phyloP scores from a whole-genome alignment of 225 moss, liverwort and hornwort species.

The Polytrichum formosum region DNA sequence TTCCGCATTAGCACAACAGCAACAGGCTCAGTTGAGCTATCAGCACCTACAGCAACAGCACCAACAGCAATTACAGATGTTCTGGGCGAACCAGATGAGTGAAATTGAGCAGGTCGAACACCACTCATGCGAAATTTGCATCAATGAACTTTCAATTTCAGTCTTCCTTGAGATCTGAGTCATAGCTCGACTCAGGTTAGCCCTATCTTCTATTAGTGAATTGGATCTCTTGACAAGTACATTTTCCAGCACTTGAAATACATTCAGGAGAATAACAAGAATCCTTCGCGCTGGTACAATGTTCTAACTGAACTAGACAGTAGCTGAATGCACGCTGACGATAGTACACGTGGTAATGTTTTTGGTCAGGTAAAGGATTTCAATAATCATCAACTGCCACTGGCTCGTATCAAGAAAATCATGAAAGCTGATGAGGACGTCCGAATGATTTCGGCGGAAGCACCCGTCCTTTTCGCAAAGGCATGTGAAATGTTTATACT shows the following conservation, averaged over 20 bases:
- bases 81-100: conserved; percentile 89
- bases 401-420: conserved; percentile 74
- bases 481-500: conserved; percentile 75
- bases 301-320: too few species aligned
- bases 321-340: too few species aligned
- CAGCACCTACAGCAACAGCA: conserved; percentile 92
- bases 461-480: conserved; percentile 67
- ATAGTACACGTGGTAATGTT: too few species aligned
- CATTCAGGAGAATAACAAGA: too few species aligned
- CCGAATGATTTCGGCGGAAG: conserved; percentile 70
- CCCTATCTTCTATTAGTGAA: too few species aligned
- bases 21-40: conserved; percentile 74
- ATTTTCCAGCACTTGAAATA: too few species aligned
- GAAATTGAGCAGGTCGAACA: conserved; percentile 85
- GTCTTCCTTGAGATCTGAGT: too few species aligned
- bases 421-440: conserved; percentile 75
- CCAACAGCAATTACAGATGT: conserved; percentile 89
- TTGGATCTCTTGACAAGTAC: too few species aligned
- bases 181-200: too few species aligned
- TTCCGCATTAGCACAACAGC: conserved; percentile 79
- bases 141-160: too few species aligned
- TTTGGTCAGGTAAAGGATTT: conserved; percentile 30
- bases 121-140: too few species aligned
- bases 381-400: conserved; percentile 67
- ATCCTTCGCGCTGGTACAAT: too few species aligned